These are phyloP conservation scores for Prunus yedoensis DNA, from an alignment of 331 rosid genomes.

Conservation along the genomic window DNA sequence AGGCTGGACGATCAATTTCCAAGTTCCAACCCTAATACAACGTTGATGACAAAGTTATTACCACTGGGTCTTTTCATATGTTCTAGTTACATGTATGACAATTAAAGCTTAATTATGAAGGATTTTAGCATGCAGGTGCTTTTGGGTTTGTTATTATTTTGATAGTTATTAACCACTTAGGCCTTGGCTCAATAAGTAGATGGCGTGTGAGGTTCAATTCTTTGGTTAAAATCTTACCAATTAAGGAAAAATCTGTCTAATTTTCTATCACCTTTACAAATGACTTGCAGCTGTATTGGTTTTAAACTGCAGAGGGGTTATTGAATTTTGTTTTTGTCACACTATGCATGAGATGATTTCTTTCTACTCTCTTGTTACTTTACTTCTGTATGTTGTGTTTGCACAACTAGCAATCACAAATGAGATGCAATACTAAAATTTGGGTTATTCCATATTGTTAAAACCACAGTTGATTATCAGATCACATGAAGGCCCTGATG, in stretches of 20 bases:
- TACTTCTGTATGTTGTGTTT: neutral
- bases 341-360: neutral
- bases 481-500: conserved; percentile 98
- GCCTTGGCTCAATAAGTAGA: neutral
- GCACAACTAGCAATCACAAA: neutral
- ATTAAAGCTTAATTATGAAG: neutral
- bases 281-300: neutral
- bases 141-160: neutral
- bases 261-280: neutral
- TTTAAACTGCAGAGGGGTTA: neutral
- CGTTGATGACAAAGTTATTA: neutral
- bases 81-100: neutral
- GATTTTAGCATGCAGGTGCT: neutral
- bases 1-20: neutral
- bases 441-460: conserved; percentile 23
- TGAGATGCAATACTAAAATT: conserved; percentile 23
- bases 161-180: neutral
- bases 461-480: conserved; percentile 69
- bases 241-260: neutral
- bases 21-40: neutral
- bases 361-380: neutral
- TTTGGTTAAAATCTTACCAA: neutral
- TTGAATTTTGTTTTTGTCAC: neutral
- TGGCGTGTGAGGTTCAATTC: neutral
- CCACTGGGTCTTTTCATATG: neutral